Evolutionary conservation across 306 rosid species (phyloP), one percentile per base, ranked within the genome.

Genomic region (Medicago arabica): DNA sequence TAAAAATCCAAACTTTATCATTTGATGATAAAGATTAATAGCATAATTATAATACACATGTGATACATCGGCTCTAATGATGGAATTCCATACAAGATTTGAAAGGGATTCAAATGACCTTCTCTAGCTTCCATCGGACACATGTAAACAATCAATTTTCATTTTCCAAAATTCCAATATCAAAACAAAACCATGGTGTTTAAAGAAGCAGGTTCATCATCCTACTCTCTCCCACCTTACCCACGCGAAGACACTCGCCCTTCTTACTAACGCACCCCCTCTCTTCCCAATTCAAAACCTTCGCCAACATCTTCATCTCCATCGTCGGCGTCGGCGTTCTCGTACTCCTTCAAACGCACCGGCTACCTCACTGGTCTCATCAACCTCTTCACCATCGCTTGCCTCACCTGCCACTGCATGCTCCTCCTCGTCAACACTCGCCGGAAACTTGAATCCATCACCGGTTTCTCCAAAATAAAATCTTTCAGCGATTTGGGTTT

Each of bases 401-500:
- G 72, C 17, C 78, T 89, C 72, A 89, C 97, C 39, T 87, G 89
- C 69, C 67, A 91, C 85, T 89, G 97, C 18, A 91, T 89, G 97
- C 81, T 91, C 81, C 97, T 89, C 4, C 84, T 91, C 0, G 89
- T 91, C 67, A 36, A 18, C 50, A 89, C 97, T 0, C 93, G 93
- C 59, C 90, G 90, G 17, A 86, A 82, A 59, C 92, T 87, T 34
- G 89, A 91, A 8, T 81, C 92, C 41, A 6, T 62, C 1, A 1
- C 2, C 3, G 84, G 84, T 0, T 72, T 71, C 81, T 51, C 92
- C 60, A 87, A 84, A 61, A 78, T 89, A 81, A 6, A 69, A 1
- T 91, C 97, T 1, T 91, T 91, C 9, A 93, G 93, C 8, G 97
- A 91, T 36, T 67, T 91, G 0, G 97, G 90, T 8, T 91, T 87